Percentiles rank a stretch among this genome's conserved stretches.
phyloP scores from a whole-genome alignment of 495 filamentous ascomycete species.

The Apiosordaria backusii region DNA sequence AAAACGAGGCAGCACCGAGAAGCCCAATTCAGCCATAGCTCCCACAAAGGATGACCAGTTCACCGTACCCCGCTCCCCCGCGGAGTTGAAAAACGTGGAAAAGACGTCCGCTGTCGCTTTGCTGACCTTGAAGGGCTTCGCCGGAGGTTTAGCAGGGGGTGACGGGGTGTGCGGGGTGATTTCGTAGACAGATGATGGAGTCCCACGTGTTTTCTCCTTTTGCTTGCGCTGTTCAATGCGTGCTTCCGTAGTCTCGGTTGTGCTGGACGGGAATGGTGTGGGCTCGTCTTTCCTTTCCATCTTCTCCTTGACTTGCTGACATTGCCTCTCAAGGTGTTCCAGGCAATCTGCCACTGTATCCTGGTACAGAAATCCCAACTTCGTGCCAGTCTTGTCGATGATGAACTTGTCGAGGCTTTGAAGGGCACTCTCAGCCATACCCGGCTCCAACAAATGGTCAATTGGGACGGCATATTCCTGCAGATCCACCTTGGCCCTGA shows the following conservation, averaged over 20 bases:
- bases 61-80: conserved; percentile 29
- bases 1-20: conserved; percentile 29
- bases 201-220: conserved; percentile 38
- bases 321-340: conserved; percentile 21
- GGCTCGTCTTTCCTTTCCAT: conserved; percentile 4
- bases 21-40: conserved; percentile 36
- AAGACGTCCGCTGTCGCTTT: conserved; percentile 31
- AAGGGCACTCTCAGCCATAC: conserved; percentile 33
- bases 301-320: conserved; percentile 20
- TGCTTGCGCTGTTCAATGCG: conserved; percentile 27
- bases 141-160: background rate
- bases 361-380: conserved; percentile 36
- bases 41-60: conserved; percentile 34
- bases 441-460: conserved; percentile 36
- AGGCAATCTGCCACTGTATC: conserved; percentile 33
- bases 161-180: conserved; percentile 14
- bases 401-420: conserved; percentile 33
- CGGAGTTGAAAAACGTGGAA: conserved; percentile 27
- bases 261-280: conserved; percentile 1
- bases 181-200: conserved; percentile 30
- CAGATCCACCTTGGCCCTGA: conserved; percentile 34
- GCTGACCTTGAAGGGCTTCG: conserved; percentile 26
- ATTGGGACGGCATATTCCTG: conserved; percentile 32
- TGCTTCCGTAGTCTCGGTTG: conserved; percentile 13
- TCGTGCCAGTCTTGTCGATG: conserved; percentile 33